A percentile compares a stretch with the other conserved stretches of the same genome.
Conservation (phyloP, 2,329 filamentous ascomycete genomes). For the Lachnellula willkommii region DNA sequence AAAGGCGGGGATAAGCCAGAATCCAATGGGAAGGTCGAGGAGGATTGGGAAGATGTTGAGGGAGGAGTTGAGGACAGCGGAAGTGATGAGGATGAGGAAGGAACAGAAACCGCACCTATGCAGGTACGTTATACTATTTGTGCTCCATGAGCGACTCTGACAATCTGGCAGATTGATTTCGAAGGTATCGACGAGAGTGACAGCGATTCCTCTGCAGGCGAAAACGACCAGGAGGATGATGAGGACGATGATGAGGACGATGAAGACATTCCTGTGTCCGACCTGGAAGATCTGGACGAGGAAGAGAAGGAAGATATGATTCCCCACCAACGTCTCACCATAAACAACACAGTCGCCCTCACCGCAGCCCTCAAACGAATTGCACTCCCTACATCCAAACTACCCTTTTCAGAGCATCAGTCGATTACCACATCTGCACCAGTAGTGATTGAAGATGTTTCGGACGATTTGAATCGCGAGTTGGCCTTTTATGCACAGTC, state of each 20-base stretch:
- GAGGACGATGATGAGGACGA: conserved; percentile 64
- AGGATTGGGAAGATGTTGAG: conserved; percentile 40
- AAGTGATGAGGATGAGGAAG: conserved; percentile 32
- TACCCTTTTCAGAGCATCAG: conserved; percentile 80
- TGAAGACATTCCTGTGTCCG: conserved; percentile 84
- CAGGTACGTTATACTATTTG: conserved; percentile 14
- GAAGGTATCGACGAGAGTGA: conserved; percentile 56
- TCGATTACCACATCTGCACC: conserved; percentile 62
- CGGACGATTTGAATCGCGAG: conserved; percentile 89
- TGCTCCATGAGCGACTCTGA: conserved; percentile 6
- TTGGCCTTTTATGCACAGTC: conserved; percentile 90
- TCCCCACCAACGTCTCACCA: conserved; percentile 86
- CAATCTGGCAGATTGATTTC: conserved; percentile 42
- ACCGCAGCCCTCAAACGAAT: conserved; percentile 75
- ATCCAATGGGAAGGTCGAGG: conserved; percentile 28
- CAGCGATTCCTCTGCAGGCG: conserved; percentile 47
- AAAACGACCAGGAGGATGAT: conserved; percentile 40
- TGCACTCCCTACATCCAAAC: conserved; percentile 59
- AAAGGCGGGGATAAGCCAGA: conserved; percentile 35
- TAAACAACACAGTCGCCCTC: conserved; percentile 93
- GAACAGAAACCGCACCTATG: conserved; percentile 18
- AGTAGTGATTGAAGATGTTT: conserved; percentile 72
- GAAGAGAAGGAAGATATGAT: conserved; percentile 83
- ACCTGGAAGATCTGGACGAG: conserved; percentile 71
- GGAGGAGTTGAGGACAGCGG: conserved; percentile 34